These are phyloP conservation scores for Myriosclerotinia duriaeana DNA, from an alignment of 2,329 filamentous ascomycete genomes.

Conservation along the genomic window DNA sequence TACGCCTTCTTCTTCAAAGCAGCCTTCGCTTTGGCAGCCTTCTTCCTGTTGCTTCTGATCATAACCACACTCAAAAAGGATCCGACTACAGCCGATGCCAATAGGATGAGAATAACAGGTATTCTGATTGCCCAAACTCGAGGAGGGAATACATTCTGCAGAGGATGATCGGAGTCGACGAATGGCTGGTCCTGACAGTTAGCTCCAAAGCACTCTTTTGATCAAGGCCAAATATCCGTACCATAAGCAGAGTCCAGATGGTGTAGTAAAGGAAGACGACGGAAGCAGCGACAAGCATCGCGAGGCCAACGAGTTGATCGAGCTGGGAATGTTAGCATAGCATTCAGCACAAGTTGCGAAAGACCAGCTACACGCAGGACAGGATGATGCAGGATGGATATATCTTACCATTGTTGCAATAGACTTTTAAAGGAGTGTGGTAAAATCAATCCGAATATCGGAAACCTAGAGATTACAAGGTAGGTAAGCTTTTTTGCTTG, in stretches of 20 bases:
- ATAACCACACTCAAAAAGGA: constrained; percentile 96
- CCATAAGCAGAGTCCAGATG: constrained; percentile 96
- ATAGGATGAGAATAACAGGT: constrained; percentile 90
- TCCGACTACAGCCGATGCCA: constrained; percentile 90
- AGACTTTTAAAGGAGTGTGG: constrained; percentile 36
- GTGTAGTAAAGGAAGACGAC: constrained; percentile 88
- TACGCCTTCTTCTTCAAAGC: constrained; percentile 84
- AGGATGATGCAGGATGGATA: not conserved
- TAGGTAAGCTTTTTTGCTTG: not conserved
- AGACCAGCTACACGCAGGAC: not conserved
- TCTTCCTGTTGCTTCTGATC: constrained; percentile 98
- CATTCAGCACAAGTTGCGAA: not conserved
- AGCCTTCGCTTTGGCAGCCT: constrained; percentile 87
- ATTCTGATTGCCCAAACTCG: constrained; percentile 99
- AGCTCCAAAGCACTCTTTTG: not conserved
- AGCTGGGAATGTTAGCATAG: constrained; percentile 57
- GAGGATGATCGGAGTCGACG: constrained; percentile 88
- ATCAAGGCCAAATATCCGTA: constrained; percentile 46
- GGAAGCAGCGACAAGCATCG: constrained; percentile 73
- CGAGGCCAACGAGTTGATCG: constrained; percentile 79
- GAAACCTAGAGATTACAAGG: constrained; percentile 1
- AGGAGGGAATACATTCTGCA: constrained; percentile 93
- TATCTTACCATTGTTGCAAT: constrained; percentile 40
- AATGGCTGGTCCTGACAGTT: constrained; percentile 68
- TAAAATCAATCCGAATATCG: constrained; percentile 26